Evolutionary conservation across 768 basidiomycete species (phyloP).

Genomic region (Mycena rosella): DNA sequence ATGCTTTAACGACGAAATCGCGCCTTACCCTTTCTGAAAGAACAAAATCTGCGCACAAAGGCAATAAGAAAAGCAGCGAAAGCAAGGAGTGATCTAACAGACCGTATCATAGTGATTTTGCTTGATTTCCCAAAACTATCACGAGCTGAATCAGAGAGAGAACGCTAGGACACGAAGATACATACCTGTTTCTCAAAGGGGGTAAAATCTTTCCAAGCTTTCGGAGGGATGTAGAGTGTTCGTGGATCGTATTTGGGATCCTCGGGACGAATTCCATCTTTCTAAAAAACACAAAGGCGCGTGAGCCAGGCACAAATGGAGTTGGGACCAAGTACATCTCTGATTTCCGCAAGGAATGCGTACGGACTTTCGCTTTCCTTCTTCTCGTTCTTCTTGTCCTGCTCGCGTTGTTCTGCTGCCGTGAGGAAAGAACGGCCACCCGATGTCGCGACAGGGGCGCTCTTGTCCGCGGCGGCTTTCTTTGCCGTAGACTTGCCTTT

Average conservation of each 20-base stretch:
- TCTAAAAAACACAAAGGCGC: conserved; percentile 58
- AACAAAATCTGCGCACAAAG: conserved; percentile 80
- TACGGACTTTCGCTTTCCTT: conserved; percentile 84
- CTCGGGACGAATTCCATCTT: conserved; percentile 82
- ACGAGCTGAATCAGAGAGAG: conserved; percentile 11
- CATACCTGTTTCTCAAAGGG: conserved; percentile 93
- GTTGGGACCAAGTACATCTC: conserved; percentile 67
- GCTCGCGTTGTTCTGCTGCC: conserved; percentile 81
- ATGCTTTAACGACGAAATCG: background rate
- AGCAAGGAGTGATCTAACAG: conserved; percentile 37
- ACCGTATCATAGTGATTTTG: conserved; percentile 98
- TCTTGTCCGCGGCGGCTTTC: conserved; percentile 44
- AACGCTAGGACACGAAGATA: conserved; percentile 14
- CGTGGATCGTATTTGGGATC: conserved; percentile 92
- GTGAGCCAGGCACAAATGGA: background rate
- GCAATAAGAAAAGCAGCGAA: conserved; percentile 32
- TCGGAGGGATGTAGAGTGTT: conserved; percentile 83
- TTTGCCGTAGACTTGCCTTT: conserved; percentile 47
- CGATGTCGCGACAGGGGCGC: conserved; percentile 36
- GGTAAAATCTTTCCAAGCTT: conserved; percentile 86
- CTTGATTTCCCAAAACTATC: conserved; percentile 92
- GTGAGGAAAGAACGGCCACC: conserved; percentile 73
- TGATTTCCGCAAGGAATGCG: conserved; percentile 76
- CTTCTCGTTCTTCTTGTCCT: conserved; percentile 86
- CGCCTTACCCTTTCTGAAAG: conserved; percentile 94